Evolutionary conservation across 2,329 filamentous ascomycete species (phyloP), one percentile per base, ranked within the genome.

Genomic region (Fusarium austroafricanum): DNA sequence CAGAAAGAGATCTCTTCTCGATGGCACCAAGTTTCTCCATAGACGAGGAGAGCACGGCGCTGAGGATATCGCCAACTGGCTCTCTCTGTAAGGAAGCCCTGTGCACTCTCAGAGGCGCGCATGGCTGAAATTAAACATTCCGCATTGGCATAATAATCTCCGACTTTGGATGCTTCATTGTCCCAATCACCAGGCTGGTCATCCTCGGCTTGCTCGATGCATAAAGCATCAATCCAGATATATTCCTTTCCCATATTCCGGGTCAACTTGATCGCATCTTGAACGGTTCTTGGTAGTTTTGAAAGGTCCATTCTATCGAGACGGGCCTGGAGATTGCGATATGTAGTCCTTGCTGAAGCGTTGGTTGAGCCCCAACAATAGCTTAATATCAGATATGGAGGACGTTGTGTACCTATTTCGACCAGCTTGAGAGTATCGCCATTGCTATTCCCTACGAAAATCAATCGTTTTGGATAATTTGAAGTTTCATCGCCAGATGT

Each of bases 361-460:
- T 52, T 52, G 12, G 14, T 42, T 40, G n/a, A 29, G 10, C 49
- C 38, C 49, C 49, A 52, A 4, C 38, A 52, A n/a, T 52, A 52
- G 18, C 49, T 52, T 12, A 52, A 35, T 12, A 33, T 42, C 10
- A 52, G 39, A 43, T 52, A 33, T 7, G 50, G 29, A 26, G 20
- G 14, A 40, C 31, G 33, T 4, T 26, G 10, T 10, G 18, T 20
- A 8, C 44, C 20, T 14, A n/a, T 47, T 20, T 47, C 44, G 20
- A 47, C 20, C 7, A 47, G 23, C 20, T 35, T 47, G 5, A 47
- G 18, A 15, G 2, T 11, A 37, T 47, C 29, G 11, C 23, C 10
- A 7, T 23, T 17, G 14, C 15, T 10, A 20, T 23, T 26, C 9
- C 29, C 38, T 37, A 35, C 29, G 10, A 26, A 35, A 11, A 47